Base-by-base conservation (phyloP, 2,329 filamentous ascomycete genomes). In the Didymella glomerata region DNA sequence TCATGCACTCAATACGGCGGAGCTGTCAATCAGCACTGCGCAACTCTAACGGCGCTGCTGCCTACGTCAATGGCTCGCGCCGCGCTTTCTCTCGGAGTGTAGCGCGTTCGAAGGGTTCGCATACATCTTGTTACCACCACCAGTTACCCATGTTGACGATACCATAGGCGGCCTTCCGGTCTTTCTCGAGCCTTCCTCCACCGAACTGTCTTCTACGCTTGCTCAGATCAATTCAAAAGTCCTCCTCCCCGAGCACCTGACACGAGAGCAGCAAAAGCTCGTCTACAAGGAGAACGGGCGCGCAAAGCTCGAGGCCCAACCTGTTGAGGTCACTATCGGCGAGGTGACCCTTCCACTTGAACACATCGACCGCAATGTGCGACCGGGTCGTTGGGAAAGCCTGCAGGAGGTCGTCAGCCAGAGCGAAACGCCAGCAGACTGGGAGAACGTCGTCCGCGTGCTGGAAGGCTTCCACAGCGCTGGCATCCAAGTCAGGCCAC, bases 241-340 rank as follows among this genome's bases (percentile, higher is more conserved):
- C 64, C 76, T 83, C 57, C 74, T 83, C 22, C 81, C 81, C 14
- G 54, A 55, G 7, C 78, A 81, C 67, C 76, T 84, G 51, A 76
- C 72, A 57, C 61, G 67, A 16, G 71, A 73, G 38, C 79, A 83
- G 63, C 66, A 73, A 28, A 70, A 75, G 57, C 76, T 83, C 28
- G 77, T 83, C 63, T 82, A 77, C 72, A 68, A 69, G 45, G 59
- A 72, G 18, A 76, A 78, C 34, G 72, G 79, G 70, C 70, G 71
- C n/a, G 68, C 78, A 44, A 74, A 75, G 38, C 77, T 83, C 34
- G 71, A 77, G 48, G 76, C 72, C 25, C 75, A 81, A 54, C 79
- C 80, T 30, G 73, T 79, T 36, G 76, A 78, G 30, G 76, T 79
- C 38, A 75, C 73, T 1, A 63, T 83, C 25, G 80, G 79, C 62